Conservation (phyloP, 176 grass and related monocot genomes). For the Raddia distichophylla region DNA sequence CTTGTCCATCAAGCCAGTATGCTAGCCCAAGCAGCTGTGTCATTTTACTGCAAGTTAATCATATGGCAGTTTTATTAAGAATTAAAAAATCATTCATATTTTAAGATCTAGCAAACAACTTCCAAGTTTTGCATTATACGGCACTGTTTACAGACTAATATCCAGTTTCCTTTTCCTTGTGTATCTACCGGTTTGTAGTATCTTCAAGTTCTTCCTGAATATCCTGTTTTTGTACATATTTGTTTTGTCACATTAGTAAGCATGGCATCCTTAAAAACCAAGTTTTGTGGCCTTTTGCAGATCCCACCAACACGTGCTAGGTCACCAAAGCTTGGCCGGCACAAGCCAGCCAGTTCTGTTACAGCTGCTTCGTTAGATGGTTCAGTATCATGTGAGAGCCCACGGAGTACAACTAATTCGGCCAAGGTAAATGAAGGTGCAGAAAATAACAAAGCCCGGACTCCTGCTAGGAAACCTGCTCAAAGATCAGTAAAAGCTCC, state of each 20-base stretch:
- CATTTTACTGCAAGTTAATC: neutral
- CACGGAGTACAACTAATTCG: constrained; percentile 43
- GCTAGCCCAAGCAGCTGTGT: neutral
- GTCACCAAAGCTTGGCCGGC: constrained; percentile 89
- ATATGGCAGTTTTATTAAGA: neutral
- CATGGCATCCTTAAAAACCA: constrained; percentile 26
- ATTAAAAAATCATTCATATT: neutral
- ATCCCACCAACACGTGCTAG: constrained; percentile 89
- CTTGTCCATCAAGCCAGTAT: neutral
- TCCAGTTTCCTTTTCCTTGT: constrained; percentile 18
- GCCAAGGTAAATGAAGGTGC: constrained; percentile 47
- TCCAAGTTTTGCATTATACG: constrained; percentile 15
- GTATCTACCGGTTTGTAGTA: neutral
- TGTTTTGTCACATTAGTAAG: neutral
- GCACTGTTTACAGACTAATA: neutral
- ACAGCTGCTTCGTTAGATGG: constrained; percentile 59
- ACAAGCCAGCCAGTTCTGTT: constrained; percentile 60
- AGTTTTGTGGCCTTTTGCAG: constrained; percentile 52
- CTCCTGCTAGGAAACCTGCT: constrained; percentile 53
- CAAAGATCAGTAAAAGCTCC: constrained; percentile 53
- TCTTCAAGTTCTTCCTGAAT: neutral
- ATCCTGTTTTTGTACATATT: constrained; percentile 5
- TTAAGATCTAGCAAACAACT: neutral
- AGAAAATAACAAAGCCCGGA: constrained; percentile 43
- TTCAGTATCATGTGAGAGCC: constrained; percentile 59